phyloP scores from a whole-genome alignment of 1,284 basidiomycete species.

The Cerrena zonata region DNA sequence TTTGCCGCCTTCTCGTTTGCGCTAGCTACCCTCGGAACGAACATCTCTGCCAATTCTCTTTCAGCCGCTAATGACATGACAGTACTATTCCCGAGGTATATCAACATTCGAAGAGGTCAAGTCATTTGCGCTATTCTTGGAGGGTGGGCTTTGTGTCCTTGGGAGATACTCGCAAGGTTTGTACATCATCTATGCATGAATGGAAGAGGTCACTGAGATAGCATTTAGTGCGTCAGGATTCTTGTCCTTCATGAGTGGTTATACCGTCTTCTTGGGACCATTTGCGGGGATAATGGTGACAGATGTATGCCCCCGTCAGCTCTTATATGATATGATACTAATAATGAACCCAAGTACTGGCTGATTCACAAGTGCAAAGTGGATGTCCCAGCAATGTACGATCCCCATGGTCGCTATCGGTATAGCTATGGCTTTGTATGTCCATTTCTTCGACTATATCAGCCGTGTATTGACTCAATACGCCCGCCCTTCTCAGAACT shows the following conservation, averaged over 20 bases:
- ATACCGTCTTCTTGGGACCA: slow-evolving; percentile 68
- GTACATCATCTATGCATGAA: slow-evolving; percentile 5
- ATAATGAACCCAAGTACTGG: slow-evolving; percentile 46
- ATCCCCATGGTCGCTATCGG: slow-evolving; percentile 57
- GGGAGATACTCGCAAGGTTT: slow-evolving; percentile 48
- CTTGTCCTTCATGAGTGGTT: slow-evolving; percentile 59
- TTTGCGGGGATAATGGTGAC: slow-evolving; percentile 69
- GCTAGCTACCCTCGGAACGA: slow-evolving; percentile 66
- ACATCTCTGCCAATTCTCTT: slow-evolving; percentile 71
- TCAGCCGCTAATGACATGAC: slow-evolving; percentile 77
- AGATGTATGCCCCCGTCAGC: slow-evolving; percentile 42
- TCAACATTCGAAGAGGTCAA: slow-evolving; percentile 74
- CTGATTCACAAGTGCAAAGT: slow-evolving; percentile 56
- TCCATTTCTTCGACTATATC: slow-evolving; percentile 11
- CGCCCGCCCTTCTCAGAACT: slow-evolving; percentile 58
- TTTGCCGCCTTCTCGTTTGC: slow-evolving; percentile 67
- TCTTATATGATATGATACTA: not conserved
- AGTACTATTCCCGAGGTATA: slow-evolving; percentile 58
- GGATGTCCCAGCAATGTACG: slow-evolving; percentile 68
- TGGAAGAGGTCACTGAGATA: not conserved
- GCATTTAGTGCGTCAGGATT: slow-evolving; percentile 42
- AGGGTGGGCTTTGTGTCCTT: slow-evolving; percentile 54
- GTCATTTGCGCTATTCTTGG: slow-evolving; percentile 68
- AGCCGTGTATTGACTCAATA: not conserved
- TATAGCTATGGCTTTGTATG: slow-evolving; percentile 61